Base-by-base conservation (phyloP, 2,329 filamentous ascomycete species). In the Aspergillus caelatus region DNA sequence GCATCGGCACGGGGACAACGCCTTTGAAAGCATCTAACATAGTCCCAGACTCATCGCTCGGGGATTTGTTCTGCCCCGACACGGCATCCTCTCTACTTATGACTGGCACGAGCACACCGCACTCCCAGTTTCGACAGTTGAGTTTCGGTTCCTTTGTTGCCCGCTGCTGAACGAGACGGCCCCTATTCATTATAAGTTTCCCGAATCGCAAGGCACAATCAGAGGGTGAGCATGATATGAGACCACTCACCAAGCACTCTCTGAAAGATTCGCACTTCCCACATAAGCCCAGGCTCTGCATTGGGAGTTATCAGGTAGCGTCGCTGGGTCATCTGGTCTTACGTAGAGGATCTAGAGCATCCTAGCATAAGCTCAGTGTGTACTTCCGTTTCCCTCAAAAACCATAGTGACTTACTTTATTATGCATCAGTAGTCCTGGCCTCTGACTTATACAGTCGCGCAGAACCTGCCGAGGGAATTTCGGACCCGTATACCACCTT, bases 61-160 rank as follows among this genome's bases (percentile, higher is more conserved):
- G 16, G 48, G 48, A 39, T 45, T 50, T 58, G 14, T 46, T 46
- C 14, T 19, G 28, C n/a, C 57, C 32, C 43, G 36, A 62, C 4
- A 59, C 61, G n/a, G 67, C 65, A 19, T 70, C 59, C 4, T 56
- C 58, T n/a, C 54, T 61, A 3, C 62, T 50, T 32, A 68, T 70
- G 28, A 91, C 81, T 11, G 89, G 88, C 46, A 97, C 75, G 28
- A 98, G 71, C 1, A 99, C 91, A 41, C 95, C 95, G 73, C 93
- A 97, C 79, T 98, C 95, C 94, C 94, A 98, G 76, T 98, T 99
- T 60, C 91, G 88, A 77, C 91, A 93, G 66, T 86, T 93, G 66
- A 98, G 83, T 76, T 93, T 96, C 14, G 88, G 86, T 65, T 86
- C 78, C 65, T 89, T 89, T 2, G 87, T 90, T 9, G 76, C 79